Evolutionary conservation across 768 basidiomycete genomes (phyloP).

Genomic region (Suillus plorans): DNA sequence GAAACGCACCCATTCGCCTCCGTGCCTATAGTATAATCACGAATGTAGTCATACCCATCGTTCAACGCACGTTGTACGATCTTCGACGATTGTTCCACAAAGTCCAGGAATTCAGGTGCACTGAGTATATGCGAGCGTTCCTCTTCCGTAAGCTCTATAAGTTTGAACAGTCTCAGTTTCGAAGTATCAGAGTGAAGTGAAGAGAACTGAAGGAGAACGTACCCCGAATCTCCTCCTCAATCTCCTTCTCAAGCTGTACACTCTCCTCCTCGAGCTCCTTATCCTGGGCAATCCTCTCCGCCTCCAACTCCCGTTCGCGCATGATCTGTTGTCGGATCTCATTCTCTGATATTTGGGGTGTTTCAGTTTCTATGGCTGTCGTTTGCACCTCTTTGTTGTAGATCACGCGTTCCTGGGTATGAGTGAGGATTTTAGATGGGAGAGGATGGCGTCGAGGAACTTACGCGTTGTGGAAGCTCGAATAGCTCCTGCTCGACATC

Average conservation of each 20-base stretch:
- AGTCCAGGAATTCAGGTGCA: constrained; percentile 91
- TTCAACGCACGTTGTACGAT: constrained; percentile 93
- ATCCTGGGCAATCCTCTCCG: constrained; percentile 66
- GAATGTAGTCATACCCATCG: constrained; percentile 95
- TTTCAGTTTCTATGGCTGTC: constrained; percentile 57
- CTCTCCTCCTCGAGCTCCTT: constrained; percentile 83
- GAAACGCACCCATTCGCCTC: constrained; percentile 78
- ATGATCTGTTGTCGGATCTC: constrained; percentile 72
- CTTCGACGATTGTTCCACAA: constrained; percentile 92
- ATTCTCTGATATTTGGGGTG: constrained; percentile 56
- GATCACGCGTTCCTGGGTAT: constrained; percentile 65
- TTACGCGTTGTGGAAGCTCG: constrained; percentile 83
- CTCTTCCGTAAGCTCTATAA: constrained; percentile 80
- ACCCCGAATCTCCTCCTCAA: constrained; percentile 86
- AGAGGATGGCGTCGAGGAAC: constrained; percentile 9
- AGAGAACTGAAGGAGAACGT: constrained; percentile 3
- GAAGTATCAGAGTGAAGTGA: neutral
- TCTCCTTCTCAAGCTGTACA: constrained; percentile 79
- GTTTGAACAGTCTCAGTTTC: neutral
- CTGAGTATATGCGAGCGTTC: constrained; percentile 78
- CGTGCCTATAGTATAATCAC: constrained; percentile 91
- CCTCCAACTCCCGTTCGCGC: constrained; percentile 68
- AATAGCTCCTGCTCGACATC: constrained; percentile 90
- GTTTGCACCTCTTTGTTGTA: constrained; percentile 90
- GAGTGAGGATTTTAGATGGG: constrained; percentile 1